phyloP scores from a whole-genome alignment of 2,329 filamentous ascomycete species.

The Calonectria multiphialidica region DNA sequence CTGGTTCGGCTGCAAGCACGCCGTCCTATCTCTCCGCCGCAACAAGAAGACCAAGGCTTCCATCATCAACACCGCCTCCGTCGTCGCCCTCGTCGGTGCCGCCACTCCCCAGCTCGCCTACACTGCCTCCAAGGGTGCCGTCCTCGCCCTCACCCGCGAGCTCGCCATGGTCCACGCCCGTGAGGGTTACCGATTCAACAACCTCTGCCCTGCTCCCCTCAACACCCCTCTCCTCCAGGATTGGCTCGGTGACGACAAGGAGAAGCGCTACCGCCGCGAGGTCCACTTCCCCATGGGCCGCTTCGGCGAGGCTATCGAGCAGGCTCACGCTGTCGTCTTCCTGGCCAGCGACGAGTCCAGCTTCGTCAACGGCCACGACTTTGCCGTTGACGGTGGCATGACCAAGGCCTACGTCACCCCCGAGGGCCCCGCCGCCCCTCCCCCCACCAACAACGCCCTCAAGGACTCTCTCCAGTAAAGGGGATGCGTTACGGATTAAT shows the following conservation, averaged over 20 bases:
- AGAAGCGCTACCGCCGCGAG: constrained; percentile 85
- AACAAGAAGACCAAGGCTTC: constrained; percentile 83
- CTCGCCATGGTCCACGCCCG: constrained; percentile 92
- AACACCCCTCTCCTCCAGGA: constrained; percentile 94
- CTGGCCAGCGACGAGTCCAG: constrained; percentile 88
- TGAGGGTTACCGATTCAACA: constrained; percentile 91
- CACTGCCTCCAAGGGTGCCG: constrained; percentile 93
- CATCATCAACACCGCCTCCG: constrained; percentile 93
- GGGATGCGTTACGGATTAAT: constrained; percentile 5
- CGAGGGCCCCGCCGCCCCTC: constrained; percentile 66
- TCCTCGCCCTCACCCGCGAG: constrained; percentile 90
- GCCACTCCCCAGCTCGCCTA: constrained; percentile 93
- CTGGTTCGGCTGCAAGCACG: constrained; percentile 97
- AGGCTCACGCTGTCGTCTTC: constrained; percentile 90
- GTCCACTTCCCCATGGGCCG: constrained; percentile 90
- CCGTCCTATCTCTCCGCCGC: constrained; percentile 82
- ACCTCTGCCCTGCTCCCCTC: constrained; percentile 88
- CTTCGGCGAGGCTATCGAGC: constrained; percentile 94
- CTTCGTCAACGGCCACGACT: constrained; percentile 92
- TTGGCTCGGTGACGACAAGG: constrained; percentile 89
- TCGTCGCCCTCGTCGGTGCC: constrained; percentile 88
- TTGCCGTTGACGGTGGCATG: constrained; percentile 96
- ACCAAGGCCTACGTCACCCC: constrained; percentile 87
- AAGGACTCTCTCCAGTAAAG: constrained; percentile 58
- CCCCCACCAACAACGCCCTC: constrained; percentile 71